phyloP scores from a whole-genome alignment of 1,284 basidiomycete species.

The Fistulina hepatica region DNA sequence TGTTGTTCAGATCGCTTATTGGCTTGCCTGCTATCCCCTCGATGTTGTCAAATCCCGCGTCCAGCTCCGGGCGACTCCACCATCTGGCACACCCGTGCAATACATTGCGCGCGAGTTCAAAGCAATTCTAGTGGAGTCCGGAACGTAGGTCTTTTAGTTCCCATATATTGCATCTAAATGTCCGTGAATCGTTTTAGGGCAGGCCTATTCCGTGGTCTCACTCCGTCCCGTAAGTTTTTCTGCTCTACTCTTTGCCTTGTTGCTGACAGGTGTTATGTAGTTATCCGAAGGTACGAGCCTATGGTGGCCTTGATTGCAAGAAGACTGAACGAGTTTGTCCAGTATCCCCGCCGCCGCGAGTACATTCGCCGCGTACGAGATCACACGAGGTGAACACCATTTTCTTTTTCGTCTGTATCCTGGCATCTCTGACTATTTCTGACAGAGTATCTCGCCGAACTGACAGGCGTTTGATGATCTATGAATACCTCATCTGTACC shows the following conservation, averaged over 20 bases:
- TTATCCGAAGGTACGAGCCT: constrained; percentile 44
- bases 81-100: constrained; percentile 65
- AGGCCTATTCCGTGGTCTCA: constrained; percentile 64
- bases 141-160: constrained; percentile 43
- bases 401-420: background rate
- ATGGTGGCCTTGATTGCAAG: background rate
- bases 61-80: constrained; percentile 71
- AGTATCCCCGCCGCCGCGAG: constrained; percentile 86
- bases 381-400: constrained; percentile 53
- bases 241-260: constrained; percentile 1
- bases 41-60: constrained; percentile 90
- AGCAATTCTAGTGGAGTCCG: constrained; percentile 62
- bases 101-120: constrained; percentile 72
- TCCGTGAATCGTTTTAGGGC: constrained; percentile 27
- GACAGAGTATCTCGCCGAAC: too few relatives aligned
- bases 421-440: too few relatives aligned
- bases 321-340: background rate
- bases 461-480: too few relatives aligned
- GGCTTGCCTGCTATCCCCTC: constrained; percentile 87
- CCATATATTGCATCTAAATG: constrained; percentile 6
- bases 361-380: constrained; percentile 88
- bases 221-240: constrained; percentile 49
- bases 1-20: constrained; percentile 66
- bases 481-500: too few relatives aligned
- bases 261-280: constrained; percentile 18